These are phyloP conservation scores for Pyrenophora graminea DNA, from an alignment of 2,329 filamentous ascomycete species.

Conservation along the genomic window DNA sequence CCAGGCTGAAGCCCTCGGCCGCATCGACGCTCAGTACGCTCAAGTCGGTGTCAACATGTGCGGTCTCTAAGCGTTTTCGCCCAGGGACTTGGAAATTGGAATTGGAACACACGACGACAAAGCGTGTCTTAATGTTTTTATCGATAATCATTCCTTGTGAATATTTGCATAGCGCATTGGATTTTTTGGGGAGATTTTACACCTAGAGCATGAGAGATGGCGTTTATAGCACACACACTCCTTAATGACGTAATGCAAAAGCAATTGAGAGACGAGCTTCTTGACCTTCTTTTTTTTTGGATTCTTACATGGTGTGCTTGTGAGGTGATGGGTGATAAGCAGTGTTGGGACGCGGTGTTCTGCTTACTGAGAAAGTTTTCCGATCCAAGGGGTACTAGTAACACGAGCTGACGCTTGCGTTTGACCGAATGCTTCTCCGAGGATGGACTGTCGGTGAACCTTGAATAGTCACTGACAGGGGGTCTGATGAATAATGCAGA, in stretches of 20 bases:
- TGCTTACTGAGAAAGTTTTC: too few relatives aligned
- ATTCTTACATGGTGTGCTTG: too few relatives aligned
- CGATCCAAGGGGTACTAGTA: too few relatives aligned
- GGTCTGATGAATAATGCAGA: too few relatives aligned
- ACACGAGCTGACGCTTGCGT: too few relatives aligned
- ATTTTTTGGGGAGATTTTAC: background rate
- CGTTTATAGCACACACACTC: conserved; percentile 15
- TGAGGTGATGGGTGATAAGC: too few relatives aligned
- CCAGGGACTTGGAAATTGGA: too few relatives aligned
- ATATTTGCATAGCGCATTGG: conserved; percentile 7
- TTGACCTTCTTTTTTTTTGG: too few relatives aligned
- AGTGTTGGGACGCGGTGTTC: too few relatives aligned
- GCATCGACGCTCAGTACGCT: conserved; percentile 49
- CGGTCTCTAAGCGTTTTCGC: conserved; percentile 22
- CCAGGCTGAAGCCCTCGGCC: conserved; percentile 51
- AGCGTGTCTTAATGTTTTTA: conserved; percentile 12
- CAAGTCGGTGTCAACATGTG: conserved; percentile 47
- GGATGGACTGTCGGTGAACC: too few relatives aligned
- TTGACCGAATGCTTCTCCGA: too few relatives aligned
- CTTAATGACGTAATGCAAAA: conserved; percentile 14
- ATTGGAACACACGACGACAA: background rate
- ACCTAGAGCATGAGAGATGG: background rate
- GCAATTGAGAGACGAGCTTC: background rate
- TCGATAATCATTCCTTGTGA: background rate
- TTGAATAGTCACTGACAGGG: too few relatives aligned